A percentile compares a stretch with the other conserved stretches of the same genome.
phyloP scores from a whole-genome alignment of 208 protist genomes.

The Acanthamoeba sp. region DNA sequence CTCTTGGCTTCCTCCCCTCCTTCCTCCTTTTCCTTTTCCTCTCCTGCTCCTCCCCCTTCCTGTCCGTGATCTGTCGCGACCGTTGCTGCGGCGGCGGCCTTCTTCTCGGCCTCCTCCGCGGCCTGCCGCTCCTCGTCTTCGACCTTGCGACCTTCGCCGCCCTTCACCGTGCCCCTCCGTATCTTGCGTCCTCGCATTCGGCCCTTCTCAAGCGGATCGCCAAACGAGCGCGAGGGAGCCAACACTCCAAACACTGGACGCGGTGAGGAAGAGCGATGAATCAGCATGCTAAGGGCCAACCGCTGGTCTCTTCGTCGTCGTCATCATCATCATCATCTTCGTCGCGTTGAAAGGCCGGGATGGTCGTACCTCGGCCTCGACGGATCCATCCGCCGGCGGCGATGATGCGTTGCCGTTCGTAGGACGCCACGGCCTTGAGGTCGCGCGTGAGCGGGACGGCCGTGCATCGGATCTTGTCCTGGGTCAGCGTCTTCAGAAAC shows the following conservation, averaged over 20 bases:
- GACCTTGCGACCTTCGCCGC: slow-evolving; percentile 12
- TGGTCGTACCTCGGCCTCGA: neutral
- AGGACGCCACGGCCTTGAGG: slow-evolving; percentile 44
- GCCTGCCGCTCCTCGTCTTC: neutral
- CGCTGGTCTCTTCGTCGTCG: too few species aligned
- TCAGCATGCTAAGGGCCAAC: too few species aligned
- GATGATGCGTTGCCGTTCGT: slow-evolving; percentile 44
- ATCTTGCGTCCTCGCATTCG: slow-evolving; percentile 55
- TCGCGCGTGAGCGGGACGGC: slow-evolving; percentile 45
- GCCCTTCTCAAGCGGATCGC: slow-evolving; percentile 31
- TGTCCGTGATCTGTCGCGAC: neutral
- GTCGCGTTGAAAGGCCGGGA: neutral
- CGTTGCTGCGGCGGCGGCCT: neutral
- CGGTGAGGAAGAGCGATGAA: neutral
- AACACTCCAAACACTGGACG: slow-evolving; percentile 38
- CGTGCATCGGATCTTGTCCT: slow-evolving; percentile 53
- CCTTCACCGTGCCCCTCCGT: slow-evolving; percentile 13
- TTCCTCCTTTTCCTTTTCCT: neutral
- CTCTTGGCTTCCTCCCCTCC: neutral
- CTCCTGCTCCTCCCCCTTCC: neutral
- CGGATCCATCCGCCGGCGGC: slow-evolving; percentile 36
- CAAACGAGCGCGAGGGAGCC: slow-evolving; percentile 53
- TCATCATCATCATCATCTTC: too few species aligned
- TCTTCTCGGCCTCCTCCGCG: neutral
- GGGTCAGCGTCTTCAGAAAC: slow-evolving; percentile 44